Percentiles rank a stretch among this genome's conserved stretches.
Conservation (phyloP, 208 protist species). For the Porcisia hertigi region DNA sequence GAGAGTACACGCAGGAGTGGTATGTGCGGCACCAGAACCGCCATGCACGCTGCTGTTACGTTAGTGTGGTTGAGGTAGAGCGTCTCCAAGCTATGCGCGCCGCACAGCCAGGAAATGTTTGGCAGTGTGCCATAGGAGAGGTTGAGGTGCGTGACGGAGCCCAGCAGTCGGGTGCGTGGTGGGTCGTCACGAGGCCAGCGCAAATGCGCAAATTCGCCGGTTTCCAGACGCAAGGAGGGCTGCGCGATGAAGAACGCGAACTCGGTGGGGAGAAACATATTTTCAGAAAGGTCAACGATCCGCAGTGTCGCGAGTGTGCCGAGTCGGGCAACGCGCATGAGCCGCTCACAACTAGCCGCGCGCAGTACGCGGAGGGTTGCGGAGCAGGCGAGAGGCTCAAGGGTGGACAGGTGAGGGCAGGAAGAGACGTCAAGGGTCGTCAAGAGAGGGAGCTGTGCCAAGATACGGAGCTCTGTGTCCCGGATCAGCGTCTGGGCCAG, state of each 20-base stretch:
- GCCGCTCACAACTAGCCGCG: constrained; percentile 26
- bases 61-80: constrained; percentile 46
- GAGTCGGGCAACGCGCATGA: constrained; percentile 26
- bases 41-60: constrained; percentile 42
- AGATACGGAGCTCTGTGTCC: constrained; percentile 39
- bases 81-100: constrained; percentile 24
- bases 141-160: constrained; percentile 24
- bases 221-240: constrained; percentile 7
- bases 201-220: constrained; percentile 19
- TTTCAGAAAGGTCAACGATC: constrained; percentile 33
- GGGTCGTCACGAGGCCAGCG: constrained; percentile 33
- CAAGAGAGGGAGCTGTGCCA: constrained; percentile 39
- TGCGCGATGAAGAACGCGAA: constrained; percentile 18
- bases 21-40: constrained; percentile 18
- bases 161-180: constrained; percentile 3
- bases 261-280: constrained; percentile 27
- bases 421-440: constrained; percentile 33
- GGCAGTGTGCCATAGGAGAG: constrained; percentile 24
- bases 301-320: constrained; percentile 17
- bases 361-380: constrained; percentile 21
- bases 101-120: constrained; percentile 42
- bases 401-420: constrained; percentile 41
- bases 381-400: constrained; percentile 33
- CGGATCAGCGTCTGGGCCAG: constrained; percentile 37
- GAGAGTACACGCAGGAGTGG: constrained; percentile 35